These are phyloP conservation scores for Geopyxis carbonaria DNA, from an alignment of 495 filamentous ascomycete species.

Conservation along the genomic window DNA sequence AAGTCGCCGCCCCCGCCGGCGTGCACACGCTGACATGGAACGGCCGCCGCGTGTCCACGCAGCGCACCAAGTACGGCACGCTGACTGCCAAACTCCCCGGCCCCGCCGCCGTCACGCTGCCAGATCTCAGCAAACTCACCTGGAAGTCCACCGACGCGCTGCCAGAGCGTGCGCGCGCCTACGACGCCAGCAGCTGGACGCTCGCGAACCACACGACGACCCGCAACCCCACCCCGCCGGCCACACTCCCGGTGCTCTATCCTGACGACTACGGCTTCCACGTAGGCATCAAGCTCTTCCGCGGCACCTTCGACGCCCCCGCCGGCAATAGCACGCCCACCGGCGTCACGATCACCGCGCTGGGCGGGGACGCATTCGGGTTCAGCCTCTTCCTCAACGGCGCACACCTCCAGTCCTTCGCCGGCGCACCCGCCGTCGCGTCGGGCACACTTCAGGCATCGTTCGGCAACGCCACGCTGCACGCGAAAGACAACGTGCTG, in stretches of 20 bases:
- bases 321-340: constrained; percentile 8
- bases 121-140: constrained; percentile 36
- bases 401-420: constrained; percentile 32
- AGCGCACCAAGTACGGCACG: constrained; percentile 34
- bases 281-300: constrained; percentile 49
- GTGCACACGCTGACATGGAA: constrained; percentile 45
- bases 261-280: constrained; percentile 60
- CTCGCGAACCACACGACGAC: constrained; percentile 37
- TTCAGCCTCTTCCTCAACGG: constrained; percentile 34
- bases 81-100: constrained; percentile 30
- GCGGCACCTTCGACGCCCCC: constrained; percentile 58
- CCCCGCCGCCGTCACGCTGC: constrained; percentile 33
- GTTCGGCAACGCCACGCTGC: constrained; percentile 31
- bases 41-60: constrained; percentile 30
- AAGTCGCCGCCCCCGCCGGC: constrained; percentile 38
- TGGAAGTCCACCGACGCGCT: constrained; percentile 60
- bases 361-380: constrained; percentile 29
- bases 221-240: constrained; percentile 39
- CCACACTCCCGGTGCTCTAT: constrained; percentile 48
- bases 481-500: constrained; percentile 38
- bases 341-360: constrained; percentile 10
- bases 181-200: constrained; percentile 57
- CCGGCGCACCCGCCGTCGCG: constrained; percentile 9
- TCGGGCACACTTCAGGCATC: constrained; percentile 32
- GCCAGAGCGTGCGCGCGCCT: constrained; percentile 46